Evolutionary conservation across 345 rosid species (phyloP).

Genomic region (Sonneratia caseolaris): DNA sequence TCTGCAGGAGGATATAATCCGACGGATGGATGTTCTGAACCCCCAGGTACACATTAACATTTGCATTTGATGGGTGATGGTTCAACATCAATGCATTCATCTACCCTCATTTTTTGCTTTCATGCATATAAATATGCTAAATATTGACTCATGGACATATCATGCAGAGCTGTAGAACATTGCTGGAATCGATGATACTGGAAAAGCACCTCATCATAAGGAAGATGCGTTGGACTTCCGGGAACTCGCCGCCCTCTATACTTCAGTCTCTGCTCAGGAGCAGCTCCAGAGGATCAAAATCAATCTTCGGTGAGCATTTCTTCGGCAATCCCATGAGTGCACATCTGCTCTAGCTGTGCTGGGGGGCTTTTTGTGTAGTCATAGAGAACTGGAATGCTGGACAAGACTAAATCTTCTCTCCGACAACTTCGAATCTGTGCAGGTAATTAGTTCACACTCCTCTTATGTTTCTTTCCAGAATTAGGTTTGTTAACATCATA

Average conservation of each 20-base stretch:
- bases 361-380: not conserved
- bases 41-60: slow-evolving; percentile 56
- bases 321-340: slow-evolving; percentile 65
- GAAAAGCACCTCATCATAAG: slow-evolving; percentile 55
- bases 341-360: slow-evolving; percentile 13
- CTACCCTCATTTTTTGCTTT: not conserved
- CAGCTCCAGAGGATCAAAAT: slow-evolving; percentile 31
- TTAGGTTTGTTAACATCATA: too few species aligned
- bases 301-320: slow-evolving; percentile 47
- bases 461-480: too few species aligned
- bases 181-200: slow-evolving; percentile 65
- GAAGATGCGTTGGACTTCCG: slow-evolving; percentile 48
- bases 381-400: not conserved
- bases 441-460: not conserved
- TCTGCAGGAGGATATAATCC: slow-evolving; percentile 60
- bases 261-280: slow-evolving; percentile 32
- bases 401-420: not conserved
- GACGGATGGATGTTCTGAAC: slow-evolving; percentile 58
- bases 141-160: not conserved
- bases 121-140: not conserved
- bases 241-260: slow-evolving; percentile 42
- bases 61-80: not conserved
- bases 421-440: not conserved
- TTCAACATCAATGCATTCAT: not conserved
- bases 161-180: slow-evolving; percentile 56